A percentile compares a stretch with the other conserved stretches of the same genome.
Conservation (phyloP, 768 basidiomycete genomes). For the Exsudoporus frostii region DNA sequence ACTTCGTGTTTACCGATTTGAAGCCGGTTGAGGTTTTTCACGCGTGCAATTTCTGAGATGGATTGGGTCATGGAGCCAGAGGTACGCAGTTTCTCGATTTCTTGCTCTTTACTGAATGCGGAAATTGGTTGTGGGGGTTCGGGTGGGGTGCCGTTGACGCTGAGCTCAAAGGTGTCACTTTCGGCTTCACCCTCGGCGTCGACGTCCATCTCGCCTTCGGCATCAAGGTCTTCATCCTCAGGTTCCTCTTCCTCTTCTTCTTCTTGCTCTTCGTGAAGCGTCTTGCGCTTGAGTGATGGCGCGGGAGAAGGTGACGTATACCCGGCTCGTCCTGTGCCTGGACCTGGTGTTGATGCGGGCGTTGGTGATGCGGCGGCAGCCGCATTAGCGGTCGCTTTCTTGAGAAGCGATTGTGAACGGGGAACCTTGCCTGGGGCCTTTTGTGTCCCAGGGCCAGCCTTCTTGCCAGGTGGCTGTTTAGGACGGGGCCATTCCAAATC, state of each 20-base stretch:
- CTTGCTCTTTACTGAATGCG: conserved; percentile 93
- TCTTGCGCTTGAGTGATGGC: conserved; percentile 67
- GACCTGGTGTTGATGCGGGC: conserved; percentile 45
- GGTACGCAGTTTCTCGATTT: conserved; percentile 97
- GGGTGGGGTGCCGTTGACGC: conserved; percentile 44
- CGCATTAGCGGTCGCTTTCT: conserved; percentile 68
- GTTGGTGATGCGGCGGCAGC: conserved; percentile 62
- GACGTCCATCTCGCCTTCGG: conserved; percentile 48
- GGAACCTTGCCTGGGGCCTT: conserved; percentile 65
- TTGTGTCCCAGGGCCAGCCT: conserved; percentile 39
- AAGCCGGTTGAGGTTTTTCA: conserved; percentile 96
- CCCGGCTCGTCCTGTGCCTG: conserved; percentile 31
- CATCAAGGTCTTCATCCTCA: conserved; percentile 43
- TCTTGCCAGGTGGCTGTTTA: conserved; percentile 60
- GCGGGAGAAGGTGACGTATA: conserved; percentile 56
- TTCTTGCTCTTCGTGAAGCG: conserved; percentile 57
- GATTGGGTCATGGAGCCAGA: conserved; percentile 99
- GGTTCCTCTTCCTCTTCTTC: conserved; percentile 59
- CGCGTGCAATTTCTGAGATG: conserved; percentile 94
- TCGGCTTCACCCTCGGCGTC: conserved; percentile 44
- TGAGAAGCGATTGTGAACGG: conserved; percentile 57
- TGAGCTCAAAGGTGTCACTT: conserved; percentile 70
- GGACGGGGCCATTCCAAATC: conserved; percentile 98
- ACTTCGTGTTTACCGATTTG: conserved; percentile 97
- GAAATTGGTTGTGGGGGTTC: conserved; percentile 51